phyloP scores from a whole-genome alignment of 1,139 yeast species.

The Yamadazyma trypodendri region DNA sequence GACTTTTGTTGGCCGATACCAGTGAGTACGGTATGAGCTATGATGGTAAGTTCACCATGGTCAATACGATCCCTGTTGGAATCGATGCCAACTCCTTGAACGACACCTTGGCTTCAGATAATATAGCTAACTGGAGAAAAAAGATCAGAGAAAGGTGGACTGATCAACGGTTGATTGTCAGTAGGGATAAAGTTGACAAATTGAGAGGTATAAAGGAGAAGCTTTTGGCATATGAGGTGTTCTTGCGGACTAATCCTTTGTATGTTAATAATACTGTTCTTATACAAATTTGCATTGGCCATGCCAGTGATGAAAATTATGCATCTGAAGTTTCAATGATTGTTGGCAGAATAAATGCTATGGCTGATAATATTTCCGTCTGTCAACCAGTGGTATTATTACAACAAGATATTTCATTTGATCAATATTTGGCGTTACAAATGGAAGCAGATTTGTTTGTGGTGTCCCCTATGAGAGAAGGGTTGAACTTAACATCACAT shows the following conservation, averaged over 20 bases:
- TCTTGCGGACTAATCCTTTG: conserved; percentile 68
- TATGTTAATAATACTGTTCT: conserved; percentile 69
- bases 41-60: conserved; percentile 64
- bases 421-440: conserved; percentile 82
- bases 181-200: conserved; percentile 85
- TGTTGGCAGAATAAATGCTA: conserved; percentile 81
- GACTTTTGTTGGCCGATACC: conserved; percentile 80
- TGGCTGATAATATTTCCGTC: conserved; percentile 69
- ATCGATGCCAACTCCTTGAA: conserved; percentile 69
- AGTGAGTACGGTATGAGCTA: conserved; percentile 71
- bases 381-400: conserved; percentile 83
- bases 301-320: conserved; percentile 51
- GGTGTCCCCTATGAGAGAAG: conserved; percentile 92
- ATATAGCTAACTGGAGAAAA: conserved; percentile 67
- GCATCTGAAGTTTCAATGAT: conserved; percentile 74
- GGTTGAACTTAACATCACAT: conserved; percentile 94
- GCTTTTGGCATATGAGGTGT: conserved; percentile 79
- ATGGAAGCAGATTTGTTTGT: conserved; percentile 85
- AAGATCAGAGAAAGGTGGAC: conserved; percentile 80
- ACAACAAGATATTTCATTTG: conserved; percentile 85
- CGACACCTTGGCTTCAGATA: conserved; percentile 45
- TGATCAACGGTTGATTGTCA: conserved; percentile 67
- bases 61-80: conserved; percentile 79
- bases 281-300: conserved; percentile 69
- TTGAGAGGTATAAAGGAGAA: conserved; percentile 89